Base-by-base conservation (phyloP, 2,329 filamentous ascomycete species). In the Westerdykella ornata region DNA sequence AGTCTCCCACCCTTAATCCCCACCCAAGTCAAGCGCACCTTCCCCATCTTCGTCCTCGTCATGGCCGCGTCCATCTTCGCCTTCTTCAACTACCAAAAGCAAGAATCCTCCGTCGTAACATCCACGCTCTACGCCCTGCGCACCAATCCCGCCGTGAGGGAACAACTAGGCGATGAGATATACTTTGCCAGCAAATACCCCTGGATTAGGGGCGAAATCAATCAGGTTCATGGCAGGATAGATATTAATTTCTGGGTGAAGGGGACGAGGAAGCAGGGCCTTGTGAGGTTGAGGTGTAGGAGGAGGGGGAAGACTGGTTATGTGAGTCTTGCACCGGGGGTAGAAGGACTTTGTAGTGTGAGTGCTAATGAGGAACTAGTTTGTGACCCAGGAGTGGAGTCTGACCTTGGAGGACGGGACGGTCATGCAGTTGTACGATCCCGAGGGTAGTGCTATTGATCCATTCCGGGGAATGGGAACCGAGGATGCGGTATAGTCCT, bases 21-120 rank as follows among this genome's bases (percentile, higher is more conserved):
- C 35, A 49, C 45, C 1, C 57, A 63, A 48, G 47, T 65, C 41
- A 33, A 49, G 41, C 77, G 78, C 54, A 88, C 87, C 1, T 68
- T 95, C 26, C 90, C 90, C 40, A 71, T 94, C 63, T 97, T 97
- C 75, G 63, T 84, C 39, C 67, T 77, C 48, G 72, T 87, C 48
- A 80, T 95, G 54, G 77, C 78, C 37, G 73, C 76, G 41, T 84
- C 82, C 52, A 82, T 82, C 51, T 71, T 94, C 45, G 87, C 84
- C 53, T 96, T 98, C 68, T 97, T 98, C 84, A 98, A 98, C 77
- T 97, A 98, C 78, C 90, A 98, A 67, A 96, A 96, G 68, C 80
- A 82, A 43, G 88, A 85, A n/a, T 88, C 82, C 18, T 85, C 85
- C 41, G 85, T 73, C 13, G 69, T 96, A n/a, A 81, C 81, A 41